Conservation (phyloP, 805 yeast genomes). For the Starmerella etchellsii region DNA sequence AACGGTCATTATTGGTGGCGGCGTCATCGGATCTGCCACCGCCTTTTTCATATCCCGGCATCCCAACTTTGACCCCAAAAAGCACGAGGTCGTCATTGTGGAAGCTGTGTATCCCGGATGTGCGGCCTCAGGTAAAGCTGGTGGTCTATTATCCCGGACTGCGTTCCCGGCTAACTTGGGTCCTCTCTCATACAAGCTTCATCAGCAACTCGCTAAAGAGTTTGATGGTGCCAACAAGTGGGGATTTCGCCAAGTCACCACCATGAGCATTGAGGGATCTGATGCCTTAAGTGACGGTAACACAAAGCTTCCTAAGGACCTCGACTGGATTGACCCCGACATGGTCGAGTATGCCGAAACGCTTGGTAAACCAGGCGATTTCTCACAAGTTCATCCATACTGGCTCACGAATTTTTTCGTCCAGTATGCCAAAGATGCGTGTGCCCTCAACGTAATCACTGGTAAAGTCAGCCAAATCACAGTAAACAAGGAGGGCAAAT, state of each 20-base stretch:
- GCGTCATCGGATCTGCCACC: slow-evolving; percentile 89
- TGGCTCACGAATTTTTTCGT: slow-evolving; percentile 77
- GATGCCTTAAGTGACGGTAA: slow-evolving; percentile 25
- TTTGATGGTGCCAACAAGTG: slow-evolving; percentile 76
- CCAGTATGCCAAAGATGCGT: slow-evolving; percentile 66
- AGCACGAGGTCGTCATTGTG: slow-evolving; percentile 68
- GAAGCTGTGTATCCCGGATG: slow-evolving; percentile 92
- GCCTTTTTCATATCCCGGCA: slow-evolving; percentile 81
- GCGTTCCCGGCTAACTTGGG: slow-evolving; percentile 94
- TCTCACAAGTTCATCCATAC: slow-evolving; percentile 95
- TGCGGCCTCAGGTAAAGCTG: slow-evolving; percentile 96
- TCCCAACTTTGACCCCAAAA: slow-evolving; percentile 58
- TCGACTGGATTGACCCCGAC: slow-evolving; percentile 63
- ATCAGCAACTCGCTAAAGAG: slow-evolving; percentile 65
- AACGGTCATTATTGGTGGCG: slow-evolving; percentile 42
- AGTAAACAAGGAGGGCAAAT: slow-evolving; percentile 51
- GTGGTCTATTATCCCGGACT: slow-evolving; percentile 88
- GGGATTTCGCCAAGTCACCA: slow-evolving; percentile 85
- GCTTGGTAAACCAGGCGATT: slow-evolving; percentile 72
- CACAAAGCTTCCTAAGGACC: slow-evolving; percentile 38
- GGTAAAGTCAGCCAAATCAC: slow-evolving; percentile 69
- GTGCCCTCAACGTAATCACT: slow-evolving; percentile 67
- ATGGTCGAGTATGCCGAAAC: slow-evolving; percentile 61
- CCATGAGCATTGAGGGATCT: slow-evolving; percentile 69
- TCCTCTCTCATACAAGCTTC: slow-evolving; percentile 73